phyloP scores from a whole-genome alignment of 2,329 filamentous ascomycete species.

The Talaromyces sp. region DNA sequence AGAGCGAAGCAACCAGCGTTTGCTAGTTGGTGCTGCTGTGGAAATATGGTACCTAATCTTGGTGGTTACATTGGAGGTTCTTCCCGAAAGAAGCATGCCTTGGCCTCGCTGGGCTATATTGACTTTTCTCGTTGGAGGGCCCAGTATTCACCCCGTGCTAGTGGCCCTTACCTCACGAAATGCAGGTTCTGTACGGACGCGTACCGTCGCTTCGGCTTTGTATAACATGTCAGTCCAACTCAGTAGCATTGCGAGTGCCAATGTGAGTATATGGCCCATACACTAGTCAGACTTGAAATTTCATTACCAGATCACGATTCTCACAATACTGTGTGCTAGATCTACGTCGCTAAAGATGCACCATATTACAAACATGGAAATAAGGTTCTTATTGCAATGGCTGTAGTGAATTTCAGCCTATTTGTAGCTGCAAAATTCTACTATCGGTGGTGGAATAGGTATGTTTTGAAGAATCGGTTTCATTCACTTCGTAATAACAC shows the following conservation, averaged over 20 bases:
- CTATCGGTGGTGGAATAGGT: slow-evolving; percentile 23
- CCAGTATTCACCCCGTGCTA: neutral
- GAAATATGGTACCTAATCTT: slow-evolving; percentile 26
- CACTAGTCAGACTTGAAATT: too few relatives aligned
- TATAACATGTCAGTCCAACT: slow-evolving; percentile 35
- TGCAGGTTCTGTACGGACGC: slow-evolving; percentile 40
- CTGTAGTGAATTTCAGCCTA: slow-evolving; percentile 46
- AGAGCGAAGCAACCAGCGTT: slow-evolving; percentile 54
- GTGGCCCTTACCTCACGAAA: slow-evolving; percentile 34
- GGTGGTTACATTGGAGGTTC: slow-evolving; percentile 30
- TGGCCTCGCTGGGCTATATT: neutral
- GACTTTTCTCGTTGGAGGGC: neutral
- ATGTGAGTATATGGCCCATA: neutral
- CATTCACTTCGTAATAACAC: neutral
- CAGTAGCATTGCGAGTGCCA: neutral
- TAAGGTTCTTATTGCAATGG: slow-evolving; percentile 53
- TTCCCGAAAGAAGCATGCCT: neutral
- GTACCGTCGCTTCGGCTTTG: slow-evolving; percentile 42
- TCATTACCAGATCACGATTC: neutral
- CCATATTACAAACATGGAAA: slow-evolving; percentile 59
- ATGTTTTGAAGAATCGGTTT: neutral
- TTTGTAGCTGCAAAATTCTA: slow-evolving; percentile 47
- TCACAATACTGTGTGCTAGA: slow-evolving; percentile 20
- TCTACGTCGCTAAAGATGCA: slow-evolving; percentile 54
- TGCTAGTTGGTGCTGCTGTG: slow-evolving; percentile 51